Evolutionary conservation across 1,284 basidiomycete species (phyloP), one percentile per base, ranked within the genome.

Genomic region (Erythrobasidium hasegawianum): DNA sequence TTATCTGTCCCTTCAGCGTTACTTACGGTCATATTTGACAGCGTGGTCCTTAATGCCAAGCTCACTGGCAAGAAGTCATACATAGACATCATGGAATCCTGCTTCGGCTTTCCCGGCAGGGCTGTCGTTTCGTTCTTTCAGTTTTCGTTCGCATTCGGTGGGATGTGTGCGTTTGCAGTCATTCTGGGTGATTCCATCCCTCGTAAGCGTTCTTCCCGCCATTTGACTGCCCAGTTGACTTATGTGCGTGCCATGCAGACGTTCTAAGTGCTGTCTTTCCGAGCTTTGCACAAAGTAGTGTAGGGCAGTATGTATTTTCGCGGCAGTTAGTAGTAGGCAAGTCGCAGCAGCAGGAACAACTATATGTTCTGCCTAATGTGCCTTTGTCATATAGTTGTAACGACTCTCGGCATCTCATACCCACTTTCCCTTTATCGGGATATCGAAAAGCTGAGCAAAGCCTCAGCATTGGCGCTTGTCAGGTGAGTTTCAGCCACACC

Each of bases 41-140:
- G 61, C 10, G 71, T 73, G 41, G 77, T 79, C 2, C 78, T 94
- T 72, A 97, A 97, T 75, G 94, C 93, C 38, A 99, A 99, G 80
- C 81, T 99, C 67, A 91, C 89, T 72, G 95, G 96, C 0, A 82
- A 89, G 58, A 86, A 85, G 70, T 93, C 91, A 1, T 99, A 98
- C 76, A 96, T 97, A 71, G 95, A 90, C 49, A 79, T 80, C 62
- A 96, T 97, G 92, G 82, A 90, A 75, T 88, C 88, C 66, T 97
- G 93, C 78, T 99, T 95, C 75, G 96, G 96, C 9, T 79, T 84
- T 4, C 86, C 85, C 64, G 93, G 93, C 29, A 84, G 90, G 57
- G 89, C 90, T 2, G 90, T 91, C 0, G 92, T 97, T 13, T 96
- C 93, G 0, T 88, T 97, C 78, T 98, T 98, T 77, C 96, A 98